Conservation (phyloP, 2,329 filamentous ascomycete genomes). For the Arthroderma sp. region DNA sequence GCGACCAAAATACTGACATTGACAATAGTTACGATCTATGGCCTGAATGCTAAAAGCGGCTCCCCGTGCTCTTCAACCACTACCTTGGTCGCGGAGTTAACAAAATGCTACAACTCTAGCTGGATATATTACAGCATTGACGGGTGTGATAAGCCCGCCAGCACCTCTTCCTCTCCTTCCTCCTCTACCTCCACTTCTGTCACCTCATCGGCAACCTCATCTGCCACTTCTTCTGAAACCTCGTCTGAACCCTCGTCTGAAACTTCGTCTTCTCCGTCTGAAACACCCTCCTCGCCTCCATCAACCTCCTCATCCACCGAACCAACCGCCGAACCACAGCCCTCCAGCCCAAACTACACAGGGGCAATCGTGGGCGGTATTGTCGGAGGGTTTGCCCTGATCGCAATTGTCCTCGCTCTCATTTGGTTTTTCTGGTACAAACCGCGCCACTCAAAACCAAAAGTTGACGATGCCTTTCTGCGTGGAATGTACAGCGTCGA, state of each 20-base stretch:
- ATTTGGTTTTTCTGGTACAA: neutral
- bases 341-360: neutral
- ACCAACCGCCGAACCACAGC: too few relatives aligned
- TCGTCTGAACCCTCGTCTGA: neutral
- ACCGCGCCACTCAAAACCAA: too few relatives aligned
- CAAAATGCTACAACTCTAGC: conserved; percentile 1
- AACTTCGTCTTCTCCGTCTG: too few relatives aligned
- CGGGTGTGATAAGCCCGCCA: neutral
- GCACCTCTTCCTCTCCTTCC: too few relatives aligned
- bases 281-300: too few relatives aligned
- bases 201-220: neutral
- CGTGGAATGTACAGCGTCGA: too few relatives aligned
- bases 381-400: neutral
- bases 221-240: neutral
- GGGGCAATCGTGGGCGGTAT: neutral
- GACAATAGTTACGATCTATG: conserved; percentile 1
- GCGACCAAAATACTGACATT: neutral
- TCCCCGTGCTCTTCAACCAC: neutral
- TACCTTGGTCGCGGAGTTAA: neutral
- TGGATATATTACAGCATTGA: conserved; percentile 3
- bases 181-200: neutral
- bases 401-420: neutral
- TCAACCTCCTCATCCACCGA: too few relatives aligned
- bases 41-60: neutral
- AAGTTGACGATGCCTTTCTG: too few relatives aligned